phyloP scores from a whole-genome alignment of 2,329 filamentous ascomycete species.

The Cercospora sesami region DNA sequence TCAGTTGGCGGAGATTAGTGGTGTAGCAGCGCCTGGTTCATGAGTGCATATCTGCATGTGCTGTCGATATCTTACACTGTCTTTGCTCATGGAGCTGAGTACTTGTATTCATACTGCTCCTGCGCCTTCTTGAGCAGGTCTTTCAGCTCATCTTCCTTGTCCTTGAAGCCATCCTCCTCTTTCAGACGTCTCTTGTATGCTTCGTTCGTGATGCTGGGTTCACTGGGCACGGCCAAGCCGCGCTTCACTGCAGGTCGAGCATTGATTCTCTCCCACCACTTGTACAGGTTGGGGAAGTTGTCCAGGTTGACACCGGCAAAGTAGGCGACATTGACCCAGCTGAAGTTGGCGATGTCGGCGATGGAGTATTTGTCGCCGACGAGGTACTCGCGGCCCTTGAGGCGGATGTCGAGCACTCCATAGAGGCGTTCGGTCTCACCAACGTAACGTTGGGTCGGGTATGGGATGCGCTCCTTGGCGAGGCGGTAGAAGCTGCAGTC shows the following conservation, averaged over 20 bases:
- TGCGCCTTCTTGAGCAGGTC: constrained; percentile 45
- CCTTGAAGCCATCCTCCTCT: constrained; percentile 51
- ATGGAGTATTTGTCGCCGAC: constrained; percentile 51
- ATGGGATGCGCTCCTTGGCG: constrained; percentile 47
- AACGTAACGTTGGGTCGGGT: constrained; percentile 49
- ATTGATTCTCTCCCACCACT: constrained; percentile 47
- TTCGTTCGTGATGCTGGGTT: constrained; percentile 46
- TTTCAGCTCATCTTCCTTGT: constrained; percentile 46
- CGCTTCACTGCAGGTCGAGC: constrained; percentile 46
- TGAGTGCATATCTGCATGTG: not conserved
- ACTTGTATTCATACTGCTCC: constrained; percentile 51
- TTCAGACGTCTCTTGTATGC: constrained; percentile 45
- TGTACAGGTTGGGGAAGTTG: constrained; percentile 46
- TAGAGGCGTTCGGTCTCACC: constrained; percentile 51
- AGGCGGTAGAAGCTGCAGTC: constrained; percentile 41
- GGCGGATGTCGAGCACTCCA: constrained; percentile 47
- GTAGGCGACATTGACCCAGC: constrained; percentile 46
- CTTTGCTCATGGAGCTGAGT: constrained; percentile 29
- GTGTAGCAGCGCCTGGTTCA: not conserved
- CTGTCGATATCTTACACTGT: not conserved
- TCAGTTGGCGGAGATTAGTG: constrained; percentile 12
- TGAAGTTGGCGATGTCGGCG: constrained; percentile 50
- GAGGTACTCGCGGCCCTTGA: constrained; percentile 46
- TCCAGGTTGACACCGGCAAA: constrained; percentile 46
- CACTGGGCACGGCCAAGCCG: constrained; percentile 42